Conservation (phyloP, 179 eudicot species). For the Silene coronaria region DNA sequence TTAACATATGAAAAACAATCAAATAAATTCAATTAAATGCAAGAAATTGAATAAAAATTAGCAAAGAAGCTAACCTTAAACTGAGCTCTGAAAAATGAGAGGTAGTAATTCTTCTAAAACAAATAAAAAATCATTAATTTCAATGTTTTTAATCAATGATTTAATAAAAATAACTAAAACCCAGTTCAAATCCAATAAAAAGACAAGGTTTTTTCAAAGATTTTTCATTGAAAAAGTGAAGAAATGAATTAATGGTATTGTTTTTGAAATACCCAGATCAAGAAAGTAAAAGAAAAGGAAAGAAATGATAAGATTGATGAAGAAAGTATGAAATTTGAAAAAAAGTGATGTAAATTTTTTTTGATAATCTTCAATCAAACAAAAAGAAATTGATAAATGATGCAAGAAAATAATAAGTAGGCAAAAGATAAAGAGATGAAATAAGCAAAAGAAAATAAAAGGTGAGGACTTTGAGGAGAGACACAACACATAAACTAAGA, state of each 20-base stretch:
- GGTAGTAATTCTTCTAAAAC: neutral
- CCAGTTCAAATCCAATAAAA: neutral
- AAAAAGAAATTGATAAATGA: too few relatives aligned
- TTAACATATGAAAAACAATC: neutral
- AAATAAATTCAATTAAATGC: neutral
- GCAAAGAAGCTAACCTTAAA: conserved; percentile 5
- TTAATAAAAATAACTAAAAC: neutral
- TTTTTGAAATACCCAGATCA: conserved; percentile 21
- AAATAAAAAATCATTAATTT: too few relatives aligned
- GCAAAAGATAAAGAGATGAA: neutral
- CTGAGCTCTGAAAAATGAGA: neutral
- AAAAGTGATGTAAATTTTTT: conserved; percentile 12
- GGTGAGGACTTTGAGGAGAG: neutral
- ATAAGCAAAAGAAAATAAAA: conserved; percentile 4
- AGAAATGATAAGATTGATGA: neutral
- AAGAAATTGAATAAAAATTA: neutral
- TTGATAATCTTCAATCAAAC: too few relatives aligned
- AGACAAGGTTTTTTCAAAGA: neutral
- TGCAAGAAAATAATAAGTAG: too few relatives aligned
- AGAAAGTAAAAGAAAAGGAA: neutral
- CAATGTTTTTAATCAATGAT: neutral
- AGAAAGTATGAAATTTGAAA: neutral
- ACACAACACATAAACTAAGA: neutral
- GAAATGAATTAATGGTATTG: neutral
- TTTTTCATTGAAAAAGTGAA: too few relatives aligned